Conservation (phyloP, 257 asterid species). For the Fraxinus pennsylvanica region DNA sequence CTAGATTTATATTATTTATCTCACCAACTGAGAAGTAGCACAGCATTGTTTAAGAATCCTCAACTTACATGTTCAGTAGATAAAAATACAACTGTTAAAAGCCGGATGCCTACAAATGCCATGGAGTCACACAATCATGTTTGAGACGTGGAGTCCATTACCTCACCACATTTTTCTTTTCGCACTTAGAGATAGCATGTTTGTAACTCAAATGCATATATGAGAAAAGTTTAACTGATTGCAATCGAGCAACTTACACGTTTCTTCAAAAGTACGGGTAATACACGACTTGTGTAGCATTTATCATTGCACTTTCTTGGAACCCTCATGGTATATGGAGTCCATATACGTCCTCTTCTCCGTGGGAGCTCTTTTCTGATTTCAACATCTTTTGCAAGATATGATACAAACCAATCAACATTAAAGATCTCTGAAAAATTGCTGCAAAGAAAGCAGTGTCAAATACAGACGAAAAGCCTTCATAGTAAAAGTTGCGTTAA, state of each 20-base stretch:
- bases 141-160: neutral
- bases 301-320: constrained; percentile 91
- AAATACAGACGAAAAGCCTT: constrained; percentile 22
- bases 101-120: constrained; percentile 14
- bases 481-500: constrained; percentile 3
- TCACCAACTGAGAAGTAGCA: constrained; percentile 15
- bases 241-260: constrained; percentile 51
- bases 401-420: constrained; percentile 77
- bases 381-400: constrained; percentile 75
- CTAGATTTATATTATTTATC: constrained; percentile 8
- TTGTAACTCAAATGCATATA: neutral
- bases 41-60: constrained; percentile 5
- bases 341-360: constrained; percentile 73
- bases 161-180: neutral
- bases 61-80: constrained; percentile 1
- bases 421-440: constrained; percentile 88
- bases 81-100: constrained; percentile 14
- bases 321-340: constrained; percentile 82
- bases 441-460: constrained; percentile 60
- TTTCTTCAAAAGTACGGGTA: constrained; percentile 75
- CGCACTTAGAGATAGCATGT: neutral
- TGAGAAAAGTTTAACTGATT: constrained; percentile 7
- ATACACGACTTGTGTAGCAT: constrained; percentile 71
- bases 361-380: constrained; percentile 76
- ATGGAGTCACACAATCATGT: neutral